These are phyloP conservation scores for Monascus ruber DNA, from an alignment of 2,329 filamentous ascomycete genomes.

Conservation along the genomic window DNA sequence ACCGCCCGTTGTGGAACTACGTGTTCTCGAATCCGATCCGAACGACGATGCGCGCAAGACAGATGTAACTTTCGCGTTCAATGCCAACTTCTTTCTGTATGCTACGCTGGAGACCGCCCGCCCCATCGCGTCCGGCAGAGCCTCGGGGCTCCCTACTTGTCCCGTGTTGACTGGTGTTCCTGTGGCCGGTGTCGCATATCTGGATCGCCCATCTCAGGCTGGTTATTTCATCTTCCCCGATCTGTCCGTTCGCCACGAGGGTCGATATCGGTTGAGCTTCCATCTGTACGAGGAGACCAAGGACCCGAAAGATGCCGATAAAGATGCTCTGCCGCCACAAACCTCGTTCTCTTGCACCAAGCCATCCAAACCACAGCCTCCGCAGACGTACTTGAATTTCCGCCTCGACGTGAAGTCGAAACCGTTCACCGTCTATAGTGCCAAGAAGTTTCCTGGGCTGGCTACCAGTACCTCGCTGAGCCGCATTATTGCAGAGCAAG, in stretches of 20 bases:
- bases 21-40: slow-evolving; percentile 59
- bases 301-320: slow-evolving; percentile 66
- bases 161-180: slow-evolving; percentile 88
- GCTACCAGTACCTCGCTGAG: slow-evolving; percentile 82
- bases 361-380: slow-evolving; percentile 30
- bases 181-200: slow-evolving; percentile 89
- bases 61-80: slow-evolving; percentile 80
- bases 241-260: slow-evolving; percentile 89
- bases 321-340: slow-evolving; percentile 31
- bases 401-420: slow-evolving; percentile 80
- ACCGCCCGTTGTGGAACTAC: slow-evolving; percentile 85
- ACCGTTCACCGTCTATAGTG: slow-evolving; percentile 82
- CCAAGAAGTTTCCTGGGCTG: slow-evolving; percentile 95
- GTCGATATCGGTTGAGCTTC: slow-evolving; percentile 81
- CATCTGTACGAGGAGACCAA: slow-evolving; percentile 91
- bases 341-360: slow-evolving; percentile 10
- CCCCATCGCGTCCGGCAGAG: slow-evolving; percentile 68
- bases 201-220: slow-evolving; percentile 67
- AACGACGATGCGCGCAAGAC: slow-evolving; percentile 46
- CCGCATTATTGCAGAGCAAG: slow-evolving; percentile 87
- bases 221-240: slow-evolving; percentile 98
- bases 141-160: slow-evolving; percentile 56
- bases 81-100: slow-evolving; percentile 95
- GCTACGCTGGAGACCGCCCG: slow-evolving; percentile 82
- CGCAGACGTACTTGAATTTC: slow-evolving; percentile 59